Evolutionary conservation across 1,284 basidiomycete species (phyloP).

Genomic region (Puccinia polysora): DNA sequence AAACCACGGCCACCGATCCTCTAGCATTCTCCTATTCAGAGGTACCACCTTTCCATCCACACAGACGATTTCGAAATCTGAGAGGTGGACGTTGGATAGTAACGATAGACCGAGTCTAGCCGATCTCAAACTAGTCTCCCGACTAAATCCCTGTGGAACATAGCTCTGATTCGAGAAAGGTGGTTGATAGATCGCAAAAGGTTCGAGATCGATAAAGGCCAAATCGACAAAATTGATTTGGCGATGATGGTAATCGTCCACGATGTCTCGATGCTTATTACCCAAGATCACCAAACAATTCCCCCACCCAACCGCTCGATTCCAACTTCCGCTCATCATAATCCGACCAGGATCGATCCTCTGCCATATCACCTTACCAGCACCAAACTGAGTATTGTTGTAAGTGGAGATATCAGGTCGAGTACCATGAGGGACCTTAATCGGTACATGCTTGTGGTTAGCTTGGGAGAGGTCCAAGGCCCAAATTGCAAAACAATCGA

Average conservation of each 20-base stretch:
- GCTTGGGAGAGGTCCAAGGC: conserved; percentile 64
- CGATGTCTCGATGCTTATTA: conserved; percentile 75
- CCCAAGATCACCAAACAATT: conserved; percentile 85
- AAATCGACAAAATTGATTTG: conserved; percentile 86
- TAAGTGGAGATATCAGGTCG: conserved; percentile 58
- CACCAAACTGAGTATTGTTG: conserved; percentile 62
- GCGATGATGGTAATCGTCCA: conserved; percentile 65
- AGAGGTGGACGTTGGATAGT: conserved; percentile 7
- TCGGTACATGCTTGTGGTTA: conserved; percentile 76
- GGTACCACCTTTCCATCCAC: conserved; percentile 18
- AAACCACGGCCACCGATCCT: conserved; percentile 42
- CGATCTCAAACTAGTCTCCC: conserved; percentile 33
- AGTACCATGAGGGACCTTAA: conserved; percentile 65
- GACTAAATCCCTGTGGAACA: conserved; percentile 46
- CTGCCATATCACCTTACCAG: conserved; percentile 45
- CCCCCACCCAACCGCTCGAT: conserved; percentile 75
- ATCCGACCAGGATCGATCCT: conserved; percentile 44
- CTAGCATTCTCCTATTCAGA: conserved; percentile 17
- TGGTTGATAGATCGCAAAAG: conserved; percentile 86
- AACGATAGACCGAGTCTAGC: conserved; percentile 9
- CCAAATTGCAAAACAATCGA: conserved; percentile 58
- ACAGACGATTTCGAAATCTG: conserved; percentile 24
- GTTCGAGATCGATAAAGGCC: conserved; percentile 81
- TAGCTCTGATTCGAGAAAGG: conserved; percentile 62
- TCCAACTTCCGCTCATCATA: conserved; percentile 72